A percentile compares a stretch with the other conserved stretches of the same genome.
phyloP scores from a whole-genome alignment of 208 protist species.

The Lotmaria passim region DNA sequence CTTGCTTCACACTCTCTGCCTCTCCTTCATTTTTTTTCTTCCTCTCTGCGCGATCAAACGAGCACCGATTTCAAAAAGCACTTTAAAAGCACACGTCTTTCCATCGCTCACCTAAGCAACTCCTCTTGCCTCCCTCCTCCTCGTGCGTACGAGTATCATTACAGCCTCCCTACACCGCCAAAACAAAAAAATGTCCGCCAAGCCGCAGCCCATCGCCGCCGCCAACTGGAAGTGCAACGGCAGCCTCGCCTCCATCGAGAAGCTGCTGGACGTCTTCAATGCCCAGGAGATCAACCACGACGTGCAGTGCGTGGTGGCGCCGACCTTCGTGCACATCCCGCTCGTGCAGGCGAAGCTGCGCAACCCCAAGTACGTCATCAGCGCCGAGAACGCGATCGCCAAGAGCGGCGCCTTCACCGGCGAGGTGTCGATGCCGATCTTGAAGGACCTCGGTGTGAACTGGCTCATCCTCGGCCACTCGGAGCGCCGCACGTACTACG shows the following conservation, averaged over 20 bases:
- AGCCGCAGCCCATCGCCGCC: slow-evolving; percentile 91
- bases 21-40: no score
- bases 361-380: slow-evolving; percentile 78
- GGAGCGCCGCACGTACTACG: slow-evolving; percentile 96
- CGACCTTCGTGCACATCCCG: slow-evolving; percentile 84
- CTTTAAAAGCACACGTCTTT: no score
- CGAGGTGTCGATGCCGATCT: slow-evolving; percentile 88
- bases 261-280: slow-evolving; percentile 85
- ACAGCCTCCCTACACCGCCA: slow-evolving; percentile 1
- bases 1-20: no score
- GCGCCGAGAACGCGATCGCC: slow-evolving; percentile 88
- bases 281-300: slow-evolving; percentile 58
- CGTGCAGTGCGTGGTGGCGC: slow-evolving; percentile 91
- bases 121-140: not conserved
- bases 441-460: slow-evolving; percentile 94
- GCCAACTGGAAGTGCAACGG: slow-evolving; percentile 97
- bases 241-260: slow-evolving; percentile 63
- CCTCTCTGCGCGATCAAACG: no score
- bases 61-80: no score
- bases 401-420: slow-evolving; percentile 92
- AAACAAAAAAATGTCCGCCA: slow-evolving; percentile 61
- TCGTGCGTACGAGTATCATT: no score
- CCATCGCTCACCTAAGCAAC: no score
- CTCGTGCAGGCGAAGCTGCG: slow-evolving; percentile 67
- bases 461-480: slow-evolving; percentile 98